Evolutionary conservation across 177 flowering plant genomes (phyloP).

Genomic region (Vitis hybrid): DNA sequence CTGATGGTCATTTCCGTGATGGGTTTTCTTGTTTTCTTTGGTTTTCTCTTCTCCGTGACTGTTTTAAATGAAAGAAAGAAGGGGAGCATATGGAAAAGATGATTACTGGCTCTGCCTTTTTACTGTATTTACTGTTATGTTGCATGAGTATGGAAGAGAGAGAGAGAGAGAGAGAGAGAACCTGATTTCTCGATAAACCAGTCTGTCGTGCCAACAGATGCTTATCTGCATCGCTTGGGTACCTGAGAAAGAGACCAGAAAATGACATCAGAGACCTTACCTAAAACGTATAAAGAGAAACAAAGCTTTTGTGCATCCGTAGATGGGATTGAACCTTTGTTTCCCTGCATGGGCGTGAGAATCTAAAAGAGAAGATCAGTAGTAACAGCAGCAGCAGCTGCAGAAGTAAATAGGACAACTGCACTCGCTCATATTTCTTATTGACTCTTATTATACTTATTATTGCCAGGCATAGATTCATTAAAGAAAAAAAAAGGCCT

Average conservation of each 20-base stretch:
- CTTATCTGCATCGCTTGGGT: conserved; percentile 97
- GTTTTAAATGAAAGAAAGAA: not conserved
- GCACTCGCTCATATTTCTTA: too few species aligned
- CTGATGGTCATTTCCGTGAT: conserved; percentile 16
- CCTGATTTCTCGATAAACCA: conserved; percentile 95
- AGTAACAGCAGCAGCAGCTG: too few species aligned
- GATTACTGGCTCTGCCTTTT: not conserved
- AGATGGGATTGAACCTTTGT: conserved; percentile 15
- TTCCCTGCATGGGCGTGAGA: conserved; percentile 35
- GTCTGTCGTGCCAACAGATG: conserved; percentile 95
- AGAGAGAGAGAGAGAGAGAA: conserved; percentile 22
- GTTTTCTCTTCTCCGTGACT: not conserved
- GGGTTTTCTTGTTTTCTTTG: not conserved
- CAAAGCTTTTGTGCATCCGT: conserved; percentile 10
- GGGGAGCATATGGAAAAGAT: not conserved
- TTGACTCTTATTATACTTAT: too few species aligned
- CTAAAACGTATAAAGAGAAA: conserved; percentile 21
- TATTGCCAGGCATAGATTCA: too few species aligned
- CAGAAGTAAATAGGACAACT: too few species aligned
- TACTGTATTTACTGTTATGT: not conserved
- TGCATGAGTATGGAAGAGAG: conserved; percentile 6
- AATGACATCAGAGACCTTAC: conserved; percentile 45
- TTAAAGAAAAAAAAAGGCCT: conserved; percentile 1
- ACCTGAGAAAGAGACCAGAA: conserved; percentile 72
- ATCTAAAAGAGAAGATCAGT: conserved; percentile 30